A percentile compares a stretch with the other conserved stretches of the same genome.
Evolutionary conservation across 2,329 filamentous ascomycete genomes (phyloP).

Genomic region (Colletotrichum tamarilloi): DNA sequence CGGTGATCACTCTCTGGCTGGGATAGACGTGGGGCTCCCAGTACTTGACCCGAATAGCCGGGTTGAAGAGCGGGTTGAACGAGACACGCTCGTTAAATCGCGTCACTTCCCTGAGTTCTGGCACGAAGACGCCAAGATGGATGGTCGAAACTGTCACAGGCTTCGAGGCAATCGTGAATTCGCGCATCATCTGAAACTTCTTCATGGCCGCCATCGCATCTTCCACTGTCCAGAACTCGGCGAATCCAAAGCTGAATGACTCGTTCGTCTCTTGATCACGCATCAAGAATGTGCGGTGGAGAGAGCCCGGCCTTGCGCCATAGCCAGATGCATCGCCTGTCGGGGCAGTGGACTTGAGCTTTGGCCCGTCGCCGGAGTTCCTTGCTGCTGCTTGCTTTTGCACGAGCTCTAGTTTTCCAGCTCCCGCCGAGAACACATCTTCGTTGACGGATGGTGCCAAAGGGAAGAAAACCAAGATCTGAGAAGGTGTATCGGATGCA

Average conservation of each 20-base stretch:
- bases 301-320: constrained; percentile 78
- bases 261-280: constrained; percentile 77
- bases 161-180: constrained; percentile 82
- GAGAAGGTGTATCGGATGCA: constrained; percentile 69
- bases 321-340: constrained; percentile 67
- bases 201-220: constrained; percentile 80
- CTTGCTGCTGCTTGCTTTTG: constrained; percentile 63
- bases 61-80: constrained; percentile 77
- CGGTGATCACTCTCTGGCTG: constrained; percentile 70
- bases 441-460: constrained; percentile 78
- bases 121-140: constrained; percentile 86
- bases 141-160: constrained; percentile 79
- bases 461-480: constrained; percentile 80
- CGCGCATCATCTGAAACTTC: constrained; percentile 77
- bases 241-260: constrained; percentile 86
- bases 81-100: constrained; percentile 71
- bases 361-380: constrained; percentile 57
- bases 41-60: constrained; percentile 76
- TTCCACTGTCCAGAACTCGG: constrained; percentile 81
- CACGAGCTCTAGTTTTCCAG: constrained; percentile 76
- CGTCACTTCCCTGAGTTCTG: constrained; percentile 69
- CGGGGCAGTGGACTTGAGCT: constrained; percentile 70
- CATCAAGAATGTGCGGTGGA: constrained; percentile 81
- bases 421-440: constrained; percentile 76
- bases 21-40: constrained; percentile 81